Conservation (phyloP, 176 grass and related monocot genomes). For the Luzula sylvatica region DNA sequence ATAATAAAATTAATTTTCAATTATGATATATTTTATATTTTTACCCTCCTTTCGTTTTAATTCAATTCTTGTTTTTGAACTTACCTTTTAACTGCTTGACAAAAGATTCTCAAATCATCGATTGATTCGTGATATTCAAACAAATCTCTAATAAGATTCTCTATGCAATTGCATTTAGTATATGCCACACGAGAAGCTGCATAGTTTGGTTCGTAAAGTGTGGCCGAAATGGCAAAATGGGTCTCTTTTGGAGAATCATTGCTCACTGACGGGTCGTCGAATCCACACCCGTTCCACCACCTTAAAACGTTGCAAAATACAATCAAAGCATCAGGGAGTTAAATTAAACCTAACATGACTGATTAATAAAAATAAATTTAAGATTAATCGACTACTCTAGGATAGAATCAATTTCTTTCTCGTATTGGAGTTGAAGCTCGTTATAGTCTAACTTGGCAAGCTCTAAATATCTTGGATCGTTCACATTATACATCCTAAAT, state of each 20-base stretch:
- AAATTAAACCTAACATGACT: no score
- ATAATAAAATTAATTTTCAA: no score
- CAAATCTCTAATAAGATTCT: conserved; percentile 21
- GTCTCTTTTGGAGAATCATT: conserved; percentile 8
- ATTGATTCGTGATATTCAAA: conserved; percentile 20
- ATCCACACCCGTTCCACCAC: conserved; percentile 23
- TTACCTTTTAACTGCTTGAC: conserved; percentile 22
- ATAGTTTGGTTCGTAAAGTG: conserved; percentile 23
- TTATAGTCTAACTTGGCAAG: conserved; percentile 31
- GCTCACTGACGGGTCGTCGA: not conserved
- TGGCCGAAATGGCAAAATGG: conserved; percentile 25
- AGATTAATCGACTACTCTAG: conserved; percentile 6
- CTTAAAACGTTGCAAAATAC: no score
- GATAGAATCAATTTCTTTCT: conserved; percentile 7
- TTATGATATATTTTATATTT: no score
- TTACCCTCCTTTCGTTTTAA: no score
- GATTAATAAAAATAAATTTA: not conserved
- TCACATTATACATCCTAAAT: conserved; percentile 33
- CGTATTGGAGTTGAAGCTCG: conserved; percentile 17
- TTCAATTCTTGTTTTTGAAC: no score
- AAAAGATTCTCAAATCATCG: conserved; percentile 13
- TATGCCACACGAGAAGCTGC: conserved; percentile 15
- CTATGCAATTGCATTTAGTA: conserved; percentile 28
- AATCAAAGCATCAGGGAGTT: no score
- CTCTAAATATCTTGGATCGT: conserved; percentile 23